phyloP scores from a whole-genome alignment of 2,329 filamentous ascomycete species.

The Scedosporium boydii region DNA sequence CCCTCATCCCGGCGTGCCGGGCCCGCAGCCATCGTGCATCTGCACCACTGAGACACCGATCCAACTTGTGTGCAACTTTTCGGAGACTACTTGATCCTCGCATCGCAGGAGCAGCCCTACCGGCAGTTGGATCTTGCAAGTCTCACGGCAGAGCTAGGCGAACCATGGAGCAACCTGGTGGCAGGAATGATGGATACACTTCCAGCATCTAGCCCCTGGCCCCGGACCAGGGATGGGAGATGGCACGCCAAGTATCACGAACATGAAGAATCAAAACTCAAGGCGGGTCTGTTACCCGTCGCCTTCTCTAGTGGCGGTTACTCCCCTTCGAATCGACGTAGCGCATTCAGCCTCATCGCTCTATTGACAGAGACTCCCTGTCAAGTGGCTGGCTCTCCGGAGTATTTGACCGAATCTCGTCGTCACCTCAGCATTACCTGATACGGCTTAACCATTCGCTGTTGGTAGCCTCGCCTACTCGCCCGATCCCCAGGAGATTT shows the following conservation, averaged over 20 bases:
- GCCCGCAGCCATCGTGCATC: neutral
- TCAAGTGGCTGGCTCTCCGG: neutral
- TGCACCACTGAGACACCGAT: neutral
- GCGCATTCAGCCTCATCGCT: neutral
- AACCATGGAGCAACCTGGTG: neutral
- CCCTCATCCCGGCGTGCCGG: neutral
- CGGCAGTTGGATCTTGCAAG: neutral
- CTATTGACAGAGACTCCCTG: neutral
- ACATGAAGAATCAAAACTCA: neutral
- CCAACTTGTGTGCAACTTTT: neutral
- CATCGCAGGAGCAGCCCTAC: neutral
- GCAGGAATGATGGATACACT: neutral
- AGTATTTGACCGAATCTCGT: neutral
- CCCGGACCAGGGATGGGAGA: neutral
- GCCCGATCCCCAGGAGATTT: neutral
- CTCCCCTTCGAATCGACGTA: neutral
- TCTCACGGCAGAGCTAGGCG: neutral
- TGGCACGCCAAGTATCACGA: neutral
- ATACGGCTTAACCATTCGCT: neutral
- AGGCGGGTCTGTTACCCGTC: neutral
- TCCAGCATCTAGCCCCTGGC: neutral
- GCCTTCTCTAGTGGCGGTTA: neutral
- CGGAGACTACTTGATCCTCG: neutral
- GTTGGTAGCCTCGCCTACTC: neutral
- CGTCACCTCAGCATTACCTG: neutral